Evolutionary conservation across 805 yeast genomes (phyloP), one percentile per base, ranked within the genome.

Genomic region (Candida germanica): DNA sequence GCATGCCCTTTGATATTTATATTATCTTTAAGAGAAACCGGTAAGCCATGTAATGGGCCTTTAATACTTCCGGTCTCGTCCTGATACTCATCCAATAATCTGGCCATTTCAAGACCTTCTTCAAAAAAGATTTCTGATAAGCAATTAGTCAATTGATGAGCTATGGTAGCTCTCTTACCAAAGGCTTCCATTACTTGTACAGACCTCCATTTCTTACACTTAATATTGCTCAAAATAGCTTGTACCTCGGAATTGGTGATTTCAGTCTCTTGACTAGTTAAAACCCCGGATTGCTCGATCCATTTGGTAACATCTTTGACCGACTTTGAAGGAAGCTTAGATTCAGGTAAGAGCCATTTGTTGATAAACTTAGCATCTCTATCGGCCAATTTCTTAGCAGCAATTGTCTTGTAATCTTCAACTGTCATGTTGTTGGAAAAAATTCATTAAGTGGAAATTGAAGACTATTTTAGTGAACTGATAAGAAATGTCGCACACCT

Each of bases 31-130:
- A 80, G 60, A 1, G 83, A 76, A 15, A 80, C 57, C 2, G 87
- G 87, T 21, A 80, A 59, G 2, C 87, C 87, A 47, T 80, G 86
- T 29, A 80, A 65, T 1, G 83, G 80, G 14, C 86, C 86, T 20
- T 73, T 53, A 2, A 69, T 52, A 41, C 71, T 61, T 9, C 80
- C 81, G 26, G 70, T 57, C 29, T 61, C 43, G 33, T 53, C 58
- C 35, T 47, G 74, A 49, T 71, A 69, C 18, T 66, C 71, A 48
- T 82, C 89, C 41, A 79, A 61, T 35, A 56, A 64, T 45, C 66
- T 55, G 3, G 87, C 87, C 33, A 69, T 65, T 36, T 60, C 62
- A 31, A 80, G 58, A 6, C 86, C 88, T 42, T 76, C 75, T 6
- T 75, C 79, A 28, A 76, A 62, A 49, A 83, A 79, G 35, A 61